Base-by-base conservation (phyloP, 2,329 filamentous ascomycete genomes). In the Talaromyces sp. region DNA sequence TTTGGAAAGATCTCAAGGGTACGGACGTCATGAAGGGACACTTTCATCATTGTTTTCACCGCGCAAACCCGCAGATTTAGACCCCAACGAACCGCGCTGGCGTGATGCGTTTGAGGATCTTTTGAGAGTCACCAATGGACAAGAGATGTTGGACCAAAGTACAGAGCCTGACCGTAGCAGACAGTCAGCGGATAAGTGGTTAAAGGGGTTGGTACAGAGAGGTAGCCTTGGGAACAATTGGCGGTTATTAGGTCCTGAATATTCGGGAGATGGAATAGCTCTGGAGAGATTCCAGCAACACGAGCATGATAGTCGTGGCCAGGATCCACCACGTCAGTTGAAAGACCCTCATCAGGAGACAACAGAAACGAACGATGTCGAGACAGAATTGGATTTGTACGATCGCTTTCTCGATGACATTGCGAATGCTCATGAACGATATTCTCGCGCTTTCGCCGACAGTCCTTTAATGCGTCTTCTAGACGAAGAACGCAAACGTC, bases 101-200 rank as follows among this genome's bases (percentile, higher is more conserved):
- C 79, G 83, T 17, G 82, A 83, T 60, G 86, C 86, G 0, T 88
- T 86, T 69, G 85, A 88, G 69, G 86, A 89, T 69, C 78, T 88
- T 10, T 69, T 88, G 17, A 79, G 79, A 58, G 76, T 84, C 2
- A 76, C 82, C 61, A 81, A 81, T 61, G 80, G 79, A 25, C 75
- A 78, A 63, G 70, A 75, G 27, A 78, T 82, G 76, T 71, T 81
- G 7, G 77, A 80, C 47, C 72, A 67, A 29, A 72, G 75, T 27
- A 58, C 68, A 1, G 61, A 70, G 7, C 66, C 71, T 2, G 65
- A 69, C 7, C 69, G 66, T 19, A 75, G 71, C 45, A 68, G 68
- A 4, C 74, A 79, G 66, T 70, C 72, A n/a, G 72, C 74, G 15
- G 72, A 72, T 38, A 76, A 77, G 10, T 82, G 80, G 80, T 61